Evolutionary conservation across 2,329 filamentous ascomycete genomes (phyloP).

Genomic region (Venturia oleaginea): DNA sequence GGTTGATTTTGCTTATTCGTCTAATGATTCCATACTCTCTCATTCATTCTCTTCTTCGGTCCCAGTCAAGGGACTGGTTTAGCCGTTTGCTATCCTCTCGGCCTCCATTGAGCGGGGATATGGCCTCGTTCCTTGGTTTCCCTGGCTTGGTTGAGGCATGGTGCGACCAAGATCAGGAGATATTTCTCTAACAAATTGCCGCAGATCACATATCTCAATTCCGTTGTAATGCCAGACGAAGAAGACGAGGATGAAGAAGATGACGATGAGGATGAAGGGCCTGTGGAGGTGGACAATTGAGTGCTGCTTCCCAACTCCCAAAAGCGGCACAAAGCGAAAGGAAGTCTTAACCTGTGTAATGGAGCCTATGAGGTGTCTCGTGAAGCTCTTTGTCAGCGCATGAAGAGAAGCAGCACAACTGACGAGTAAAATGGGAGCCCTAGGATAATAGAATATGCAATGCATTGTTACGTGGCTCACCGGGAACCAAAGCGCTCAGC

Average conservation of each 20-base stretch:
- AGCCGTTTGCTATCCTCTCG: background rate
- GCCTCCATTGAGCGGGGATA: background rate
- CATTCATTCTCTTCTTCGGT: background rate
- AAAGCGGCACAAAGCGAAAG: background rate
- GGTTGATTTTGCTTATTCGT: background rate
- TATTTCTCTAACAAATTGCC: slow-evolving; percentile 12
- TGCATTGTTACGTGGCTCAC: slow-evolving; percentile 3
- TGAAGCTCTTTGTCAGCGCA: background rate
- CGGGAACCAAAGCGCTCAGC: slow-evolving; percentile 5
- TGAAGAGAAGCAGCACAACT: background rate
- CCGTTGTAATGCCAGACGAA: slow-evolving; percentile 40
- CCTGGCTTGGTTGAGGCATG: slow-evolving; percentile 2
- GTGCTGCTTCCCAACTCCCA: background rate
- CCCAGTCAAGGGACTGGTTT: background rate
- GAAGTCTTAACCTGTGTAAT: background rate
- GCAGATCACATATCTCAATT: slow-evolving; percentile 44
- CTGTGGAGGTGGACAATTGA: slow-evolving; percentile 7
- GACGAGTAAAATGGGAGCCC: background rate
- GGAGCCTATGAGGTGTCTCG: background rate
- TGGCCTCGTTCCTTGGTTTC: slow-evolving; percentile 1
- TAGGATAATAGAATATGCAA: background rate
- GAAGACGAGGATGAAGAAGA: slow-evolving; percentile 21
- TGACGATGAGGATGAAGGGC: slow-evolving; percentile 12
- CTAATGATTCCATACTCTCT: background rate
- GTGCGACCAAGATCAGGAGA: background rate